These are phyloP conservation scores for Blastobotrys apis DNA, from an alignment of 1,139 yeast genomes.

Conservation along the genomic window DNA sequence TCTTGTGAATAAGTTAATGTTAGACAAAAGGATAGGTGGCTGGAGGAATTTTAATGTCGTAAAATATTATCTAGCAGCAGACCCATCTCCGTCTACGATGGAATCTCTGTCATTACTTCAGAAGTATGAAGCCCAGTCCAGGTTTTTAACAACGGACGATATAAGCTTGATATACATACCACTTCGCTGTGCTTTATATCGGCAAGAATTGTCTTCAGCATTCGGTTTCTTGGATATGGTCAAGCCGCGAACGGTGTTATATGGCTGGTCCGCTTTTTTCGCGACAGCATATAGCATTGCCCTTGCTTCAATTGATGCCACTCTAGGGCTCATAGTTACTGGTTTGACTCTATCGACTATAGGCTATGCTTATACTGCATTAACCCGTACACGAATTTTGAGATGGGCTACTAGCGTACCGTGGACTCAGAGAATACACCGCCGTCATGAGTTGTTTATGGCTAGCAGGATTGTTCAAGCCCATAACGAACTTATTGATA, in stretches of 20 bases:
- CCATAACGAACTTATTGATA: constrained; percentile 20
- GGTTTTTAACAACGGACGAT: background rate
- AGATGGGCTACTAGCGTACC: constrained; percentile 13
- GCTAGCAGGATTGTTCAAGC: constrained; percentile 21
- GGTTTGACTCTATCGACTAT: background rate
- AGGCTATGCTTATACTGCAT: background rate
- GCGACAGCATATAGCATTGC: too few relatives aligned
- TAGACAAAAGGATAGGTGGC: background rate
- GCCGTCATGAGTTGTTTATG: constrained; percentile 18
- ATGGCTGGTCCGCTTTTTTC: too few relatives aligned
- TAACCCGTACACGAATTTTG: background rate
- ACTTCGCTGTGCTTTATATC: constrained; percentile 11
- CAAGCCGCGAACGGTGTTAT: too few relatives aligned
- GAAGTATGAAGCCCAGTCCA: background rate
- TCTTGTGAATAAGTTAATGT: background rate
- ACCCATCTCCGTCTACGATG: background rate
- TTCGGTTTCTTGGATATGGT: constrained; percentile 6
- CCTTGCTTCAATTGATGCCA: background rate
- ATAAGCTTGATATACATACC: constrained; percentile 9
- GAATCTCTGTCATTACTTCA: background rate
- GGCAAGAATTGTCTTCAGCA: constrained; percentile 9
- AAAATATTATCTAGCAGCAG: background rate
- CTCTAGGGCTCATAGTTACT: background rate
- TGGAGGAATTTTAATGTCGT: background rate
- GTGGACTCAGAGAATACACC: constrained; percentile 10